A percentile compares a stretch with the other conserved stretches of the same genome.
These are phyloP conservation scores for Penicillium paneum DNA, from an alignment of 2,329 filamentous ascomycete genomes.

Conservation along the genomic window DNA sequence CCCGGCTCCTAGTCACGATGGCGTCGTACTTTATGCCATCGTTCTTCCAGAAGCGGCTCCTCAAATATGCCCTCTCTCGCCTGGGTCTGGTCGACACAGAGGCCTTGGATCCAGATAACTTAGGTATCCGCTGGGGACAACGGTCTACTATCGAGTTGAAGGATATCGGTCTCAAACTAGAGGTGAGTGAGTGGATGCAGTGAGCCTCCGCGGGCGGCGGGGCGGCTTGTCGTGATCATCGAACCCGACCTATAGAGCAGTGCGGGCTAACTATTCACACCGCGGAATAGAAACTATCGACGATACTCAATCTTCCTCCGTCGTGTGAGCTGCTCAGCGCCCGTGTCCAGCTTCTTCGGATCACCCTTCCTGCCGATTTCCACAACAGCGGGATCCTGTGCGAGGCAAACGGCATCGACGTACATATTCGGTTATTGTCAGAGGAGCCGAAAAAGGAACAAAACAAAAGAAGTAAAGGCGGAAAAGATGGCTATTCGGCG, in stretches of 20 bases:
- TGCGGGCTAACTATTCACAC: slow-evolving; percentile 25
- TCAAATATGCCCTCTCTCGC: slow-evolving; percentile 79
- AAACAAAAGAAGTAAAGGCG: slow-evolving; percentile 25
- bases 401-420: slow-evolving; percentile 76
- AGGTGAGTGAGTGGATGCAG: slow-evolving; percentile 61
- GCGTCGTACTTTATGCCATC: slow-evolving; percentile 72
- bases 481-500: slow-evolving; percentile 13
- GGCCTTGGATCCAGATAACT: slow-evolving; percentile 76
- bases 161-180: slow-evolving; percentile 76
- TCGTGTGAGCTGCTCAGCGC: slow-evolving; percentile 70
- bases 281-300: slow-evolving; percentile 67
- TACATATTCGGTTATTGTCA: slow-evolving; percentile 59
- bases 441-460: slow-evolving; percentile 35
- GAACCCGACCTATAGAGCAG: not conserved
- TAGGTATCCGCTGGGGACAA: slow-evolving; percentile 79
- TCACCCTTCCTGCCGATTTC: slow-evolving; percentile 84
- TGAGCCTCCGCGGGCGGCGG: slow-evolving; percentile 4
- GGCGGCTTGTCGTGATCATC: slow-evolving; percentile 2
- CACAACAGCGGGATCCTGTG: slow-evolving; percentile 78
- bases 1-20: slow-evolving; percentile 52
- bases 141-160: slow-evolving; percentile 80
- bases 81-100: slow-evolving; percentile 86
- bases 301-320: slow-evolving; percentile 69
- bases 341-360: slow-evolving; percentile 68
- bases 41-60: slow-evolving; percentile 78